Evolutionary conservation across 495 filamentous ascomycete species (phyloP), one percentile per base, ranked within the genome.

Genomic region (Neurospora sp.): DNA sequence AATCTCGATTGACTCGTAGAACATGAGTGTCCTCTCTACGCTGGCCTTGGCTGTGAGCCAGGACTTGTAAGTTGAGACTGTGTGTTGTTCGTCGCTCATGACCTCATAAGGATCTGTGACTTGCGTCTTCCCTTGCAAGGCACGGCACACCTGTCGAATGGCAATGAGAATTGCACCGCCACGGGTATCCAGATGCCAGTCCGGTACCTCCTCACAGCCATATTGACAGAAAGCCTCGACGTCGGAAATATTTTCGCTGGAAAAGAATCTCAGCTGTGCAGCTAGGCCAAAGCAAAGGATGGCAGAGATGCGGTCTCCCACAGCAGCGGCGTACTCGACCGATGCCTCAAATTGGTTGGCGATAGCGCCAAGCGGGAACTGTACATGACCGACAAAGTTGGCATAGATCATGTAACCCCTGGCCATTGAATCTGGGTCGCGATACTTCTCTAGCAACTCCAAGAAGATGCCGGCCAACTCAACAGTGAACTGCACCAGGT

Each of bases 61-160:
- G 3, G 81, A 82, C 76, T 94, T 87, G 81, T 94, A 97, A 3
- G 87, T 79, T 18, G 72, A 69, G 5, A 89, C 85, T 72, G 87
- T 84, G 78, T 96, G 93, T 12, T 90, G 82, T 7, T 89, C 88
- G 76, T 97, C 94, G 53, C 85, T 89, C 84, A 97, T 86, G 37
- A 95, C 84, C 37, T 85, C 84, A 0, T 87, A 79, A 3, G 92
- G 80, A 10, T 82, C 81, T 3, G 82, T 79, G 27, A 82, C 84
- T n/a, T 85, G 82, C 0, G 94, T 97, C 80, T 94, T 97, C 44
- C 94, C 94, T 82, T 95, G 92, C 39, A 97, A 80, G 20, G 94
- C 92, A 18, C 93, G 87, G 68, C 88, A 88, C 71, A 90, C 89
- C 82, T 97, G 93, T 75, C 90, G 83, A 16, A 92, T 85, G 27